Evolutionary conservation across 2,329 filamentous ascomycete genomes (phyloP).

Genomic region (Aspergillus costaricaensis): DNA sequence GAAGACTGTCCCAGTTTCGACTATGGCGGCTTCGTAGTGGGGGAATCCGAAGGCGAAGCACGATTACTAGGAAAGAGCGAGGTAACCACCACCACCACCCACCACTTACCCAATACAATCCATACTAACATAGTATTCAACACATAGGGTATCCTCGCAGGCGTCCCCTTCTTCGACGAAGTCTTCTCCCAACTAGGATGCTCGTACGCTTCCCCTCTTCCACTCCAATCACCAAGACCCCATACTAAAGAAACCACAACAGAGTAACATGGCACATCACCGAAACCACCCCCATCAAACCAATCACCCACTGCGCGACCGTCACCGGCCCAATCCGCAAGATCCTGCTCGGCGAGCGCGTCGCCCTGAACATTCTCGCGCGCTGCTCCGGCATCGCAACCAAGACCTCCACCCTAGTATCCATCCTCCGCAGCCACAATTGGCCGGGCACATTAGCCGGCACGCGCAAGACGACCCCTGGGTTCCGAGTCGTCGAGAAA

Average conservation of each 20-base stretch:
- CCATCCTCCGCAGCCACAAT: slow-evolving; percentile 61
- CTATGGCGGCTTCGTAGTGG: slow-evolving; percentile 96
- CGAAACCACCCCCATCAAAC: slow-evolving; percentile 71
- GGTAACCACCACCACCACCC: slow-evolving; percentile 34
- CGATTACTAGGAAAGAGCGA: slow-evolving; percentile 59
- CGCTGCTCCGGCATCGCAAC: slow-evolving; percentile 90
- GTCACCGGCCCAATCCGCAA: slow-evolving; percentile 81
- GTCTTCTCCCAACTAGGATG: slow-evolving; percentile 89
- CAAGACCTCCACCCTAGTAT: slow-evolving; percentile 51
- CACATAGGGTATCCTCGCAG: slow-evolving; percentile 74
- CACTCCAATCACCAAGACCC: background rate
- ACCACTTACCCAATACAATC: too few species aligned
- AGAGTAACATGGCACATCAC: slow-evolving; percentile 81
- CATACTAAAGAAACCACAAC: slow-evolving; percentile 5
- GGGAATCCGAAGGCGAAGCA: slow-evolving; percentile 52
- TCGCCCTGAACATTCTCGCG: slow-evolving; percentile 86
- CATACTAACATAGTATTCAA: background rate
- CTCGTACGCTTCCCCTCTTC: slow-evolving; percentile 50
- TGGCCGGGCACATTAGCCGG: slow-evolving; percentile 86
- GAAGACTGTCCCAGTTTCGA: slow-evolving; percentile 97
- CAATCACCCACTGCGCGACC: slow-evolving; percentile 68
- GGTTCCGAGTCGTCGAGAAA: slow-evolving; percentile 94
- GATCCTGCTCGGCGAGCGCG: slow-evolving; percentile 86
- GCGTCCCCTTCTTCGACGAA: slow-evolving; percentile 92
- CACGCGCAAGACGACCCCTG: slow-evolving; percentile 94